These are phyloP conservation scores for Prunella vulgaris DNA, from an alignment of 257 asterid genomes.

Conservation along the genomic window DNA sequence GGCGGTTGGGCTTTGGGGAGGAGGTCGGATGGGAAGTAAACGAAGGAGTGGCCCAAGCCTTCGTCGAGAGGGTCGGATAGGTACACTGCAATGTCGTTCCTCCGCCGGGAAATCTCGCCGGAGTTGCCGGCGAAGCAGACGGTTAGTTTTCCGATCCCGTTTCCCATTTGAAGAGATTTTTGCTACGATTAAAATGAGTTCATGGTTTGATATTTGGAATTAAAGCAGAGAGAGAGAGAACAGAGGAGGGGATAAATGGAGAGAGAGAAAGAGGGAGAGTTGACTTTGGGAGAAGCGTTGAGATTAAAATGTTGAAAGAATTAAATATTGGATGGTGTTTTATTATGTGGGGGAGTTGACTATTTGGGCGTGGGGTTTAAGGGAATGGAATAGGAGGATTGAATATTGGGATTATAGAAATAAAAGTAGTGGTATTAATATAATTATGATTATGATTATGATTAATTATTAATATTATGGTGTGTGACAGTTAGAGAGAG, in stretches of 20 bases:
- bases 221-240: slow-evolving; percentile 1
- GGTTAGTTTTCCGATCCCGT: slow-evolving; percentile 49
- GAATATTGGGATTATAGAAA: slow-evolving; percentile 14
- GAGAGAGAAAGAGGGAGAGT: slow-evolving; percentile 45
- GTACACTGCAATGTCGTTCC: slow-evolving; percentile 43
- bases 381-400: slow-evolving; percentile 13
- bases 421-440: not conserved
- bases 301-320: not conserved
- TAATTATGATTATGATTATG: not conserved
- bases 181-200: slow-evolving; percentile 6
- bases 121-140: slow-evolving; percentile 76
- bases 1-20: slow-evolving; percentile 39
- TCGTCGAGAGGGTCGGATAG: slow-evolving; percentile 62
- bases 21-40: slow-evolving; percentile 67
- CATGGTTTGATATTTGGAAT: slow-evolving; percentile 6
- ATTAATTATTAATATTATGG: not conserved
- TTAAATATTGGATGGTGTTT: slow-evolving; percentile 13
- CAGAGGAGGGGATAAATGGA: slow-evolving; percentile 13
- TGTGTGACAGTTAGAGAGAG: not conserved
- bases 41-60: slow-evolving; percentile 88
- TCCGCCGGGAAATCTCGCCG: slow-evolving; percentile 69
- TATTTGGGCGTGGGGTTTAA: slow-evolving; percentile 31
- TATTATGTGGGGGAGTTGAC: slow-evolving; percentile 38
- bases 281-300: slow-evolving; percentile 35
- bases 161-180: slow-evolving; percentile 51